Base-by-base conservation (phyloP, 768 basidiomycete genomes). In the Tricholomella constricta region DNA sequence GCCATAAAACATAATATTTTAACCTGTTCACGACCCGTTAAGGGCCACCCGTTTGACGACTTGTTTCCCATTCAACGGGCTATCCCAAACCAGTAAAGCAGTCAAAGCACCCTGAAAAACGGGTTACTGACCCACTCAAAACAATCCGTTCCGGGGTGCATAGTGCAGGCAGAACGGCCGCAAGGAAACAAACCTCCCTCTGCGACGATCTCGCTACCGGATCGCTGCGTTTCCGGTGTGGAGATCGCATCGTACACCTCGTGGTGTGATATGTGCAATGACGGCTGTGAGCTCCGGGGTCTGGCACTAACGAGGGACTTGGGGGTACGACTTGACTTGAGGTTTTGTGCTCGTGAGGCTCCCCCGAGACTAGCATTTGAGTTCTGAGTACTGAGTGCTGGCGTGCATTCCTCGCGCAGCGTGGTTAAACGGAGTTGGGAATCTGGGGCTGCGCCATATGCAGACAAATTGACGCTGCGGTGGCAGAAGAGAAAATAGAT, bases 141-240 rank as follows among this genome's bases (percentile, higher is more conserved):
- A 29, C 10, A 45, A 45, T 25, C 26, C 14, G 26, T 29, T 31
- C 44, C 7, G 44, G 27, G 44, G 23, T 45, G 6, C 43, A 45
- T 15, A 45, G 43, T 51, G 15, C n/a, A n/a, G n/a, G n/a, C n/a
- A n/a, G n/a, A n/a, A n/a, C n/a, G n/a, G n/a, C n/a, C n/a, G n/a
- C n/a, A n/a, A n/a, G n/a, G n/a, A n/a, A n/a, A n/a, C n/a, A n/a
- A n/a, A n/a, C 78, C 78, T 11, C 70, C 71, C 6, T 68, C 62
- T 1, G 69, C 69, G n/a, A 80, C 69, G 20, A 75, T 34, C 40
- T 65, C 58, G 62, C 68, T 72, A 23, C 64, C 75, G 1, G 64
- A 62, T n/a, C 71, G 58, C 56, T 78, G 76, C 0, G 79, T 77
- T 38, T 72, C 73, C 8, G 67, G 57, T 32, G 59, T 56, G 17